These are phyloP conservation scores for Lizonia empirigonia DNA, from an alignment of 2,329 filamentous ascomycete genomes.

Conservation along the genomic window DNA sequence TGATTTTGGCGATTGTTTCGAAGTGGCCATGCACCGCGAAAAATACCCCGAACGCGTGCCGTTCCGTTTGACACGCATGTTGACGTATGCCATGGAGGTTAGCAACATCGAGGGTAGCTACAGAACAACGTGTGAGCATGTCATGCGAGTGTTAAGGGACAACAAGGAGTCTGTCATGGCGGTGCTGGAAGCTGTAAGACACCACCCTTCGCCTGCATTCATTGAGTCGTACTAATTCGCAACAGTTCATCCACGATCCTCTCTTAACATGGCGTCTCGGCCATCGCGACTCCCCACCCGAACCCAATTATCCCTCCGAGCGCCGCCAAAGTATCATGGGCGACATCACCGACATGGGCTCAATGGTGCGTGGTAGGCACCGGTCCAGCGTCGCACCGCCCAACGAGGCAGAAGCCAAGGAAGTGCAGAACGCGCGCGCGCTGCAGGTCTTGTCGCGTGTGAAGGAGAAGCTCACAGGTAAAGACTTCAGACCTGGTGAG, in stretches of 20 bases:
- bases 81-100: conserved; percentile 99
- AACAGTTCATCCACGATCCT: conserved; percentile 97
- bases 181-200: conserved; percentile 90
- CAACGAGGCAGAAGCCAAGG: conserved; percentile 58
- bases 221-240: conserved; percentile 7
- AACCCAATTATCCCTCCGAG: conserved; percentile 65
- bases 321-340: conserved; percentile 65
- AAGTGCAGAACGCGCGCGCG: conserved; percentile 91
- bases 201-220: not conserved
- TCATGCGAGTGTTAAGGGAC: conserved; percentile 93
- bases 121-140: conserved; percentile 96
- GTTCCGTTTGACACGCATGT: conserved; percentile 97
- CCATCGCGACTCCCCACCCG: conserved; percentile 64
- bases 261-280: conserved; percentile 93
- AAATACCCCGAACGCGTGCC: conserved; percentile 98
- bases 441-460: conserved; percentile 90
- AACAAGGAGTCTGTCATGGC: conserved; percentile 99
- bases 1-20: conserved; percentile 99
- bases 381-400: conserved; percentile 43
- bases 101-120: conserved; percentile 99
- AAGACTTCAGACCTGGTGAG: conserved; percentile 80
- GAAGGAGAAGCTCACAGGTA: conserved; percentile 91
- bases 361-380: conserved; percentile 44
- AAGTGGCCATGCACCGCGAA: conserved; percentile 98
- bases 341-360: conserved; percentile 43